These are phyloP conservation scores for Brachypodium distachyon DNA, from an alignment of 202 grass and related monocot genomes.

Conservation along the genomic window DNA sequence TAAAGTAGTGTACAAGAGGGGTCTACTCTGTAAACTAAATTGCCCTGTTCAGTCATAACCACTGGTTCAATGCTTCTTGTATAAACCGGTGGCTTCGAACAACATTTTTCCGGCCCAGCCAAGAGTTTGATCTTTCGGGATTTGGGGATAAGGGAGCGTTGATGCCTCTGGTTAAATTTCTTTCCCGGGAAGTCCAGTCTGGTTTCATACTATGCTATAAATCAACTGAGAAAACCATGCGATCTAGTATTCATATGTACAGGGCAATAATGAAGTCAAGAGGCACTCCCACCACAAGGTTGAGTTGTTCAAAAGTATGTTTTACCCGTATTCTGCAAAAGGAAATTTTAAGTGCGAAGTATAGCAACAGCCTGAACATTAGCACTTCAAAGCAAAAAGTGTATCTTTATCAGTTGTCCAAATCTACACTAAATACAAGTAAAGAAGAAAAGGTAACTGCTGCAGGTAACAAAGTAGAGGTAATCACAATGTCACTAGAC, in stretches of 20 bases:
- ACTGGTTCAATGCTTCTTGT: not conserved
- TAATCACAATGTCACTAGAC: not conserved
- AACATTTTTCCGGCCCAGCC: not conserved
- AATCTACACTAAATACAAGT: not conserved
- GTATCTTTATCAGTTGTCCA: not conserved
- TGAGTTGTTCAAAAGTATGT: not conserved
- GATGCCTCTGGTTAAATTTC: not conserved
- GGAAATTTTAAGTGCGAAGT: not conserved
- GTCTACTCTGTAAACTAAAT: not conserved
- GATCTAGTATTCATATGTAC: not conserved
- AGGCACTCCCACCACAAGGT: not conserved
- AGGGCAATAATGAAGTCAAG: not conserved
- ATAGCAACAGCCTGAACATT: not conserved
- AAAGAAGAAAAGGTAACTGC: not conserved
- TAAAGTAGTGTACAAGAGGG: not conserved
- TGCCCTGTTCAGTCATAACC: not conserved
- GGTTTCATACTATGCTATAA: not conserved
- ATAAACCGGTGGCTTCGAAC: not conserved
- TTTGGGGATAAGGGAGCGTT: not conserved
- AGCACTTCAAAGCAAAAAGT: not conserved
- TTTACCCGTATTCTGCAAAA: not conserved
- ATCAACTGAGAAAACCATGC: not conserved
- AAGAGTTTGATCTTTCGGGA: not conserved
- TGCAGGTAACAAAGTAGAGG: not conserved
- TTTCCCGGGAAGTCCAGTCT: not conserved